Evolutionary conservation across 2,329 filamentous ascomycete genomes (phyloP).

Genomic region (Leptographium galeiforme): DNA sequence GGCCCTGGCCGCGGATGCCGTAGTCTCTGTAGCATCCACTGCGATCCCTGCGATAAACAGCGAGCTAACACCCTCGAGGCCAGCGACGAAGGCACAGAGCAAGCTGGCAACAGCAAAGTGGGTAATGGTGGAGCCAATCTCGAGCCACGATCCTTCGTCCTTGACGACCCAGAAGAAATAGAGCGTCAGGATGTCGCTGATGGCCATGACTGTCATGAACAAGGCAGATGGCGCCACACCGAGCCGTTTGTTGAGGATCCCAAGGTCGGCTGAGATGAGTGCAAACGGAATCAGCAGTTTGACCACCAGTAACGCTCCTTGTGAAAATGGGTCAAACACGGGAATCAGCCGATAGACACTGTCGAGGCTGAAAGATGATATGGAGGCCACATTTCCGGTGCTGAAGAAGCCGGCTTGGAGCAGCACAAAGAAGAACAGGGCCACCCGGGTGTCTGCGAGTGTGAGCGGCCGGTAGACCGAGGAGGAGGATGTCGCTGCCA

Average conservation of each 20-base stretch:
- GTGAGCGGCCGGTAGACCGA: constrained; percentile 49
- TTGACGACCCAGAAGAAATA: constrained; percentile 97
- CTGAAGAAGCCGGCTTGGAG: constrained; percentile 94
- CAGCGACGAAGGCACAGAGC: constrained; percentile 81
- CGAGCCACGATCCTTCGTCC: constrained; percentile 92
- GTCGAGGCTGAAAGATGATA: constrained; percentile 88
- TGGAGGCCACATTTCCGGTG: constrained; percentile 87
- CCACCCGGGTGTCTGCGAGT: constrained; percentile 73
- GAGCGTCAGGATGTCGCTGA: constrained; percentile 81
- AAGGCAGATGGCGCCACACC: constrained; percentile 77
- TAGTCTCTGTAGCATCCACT: constrained; percentile 25
- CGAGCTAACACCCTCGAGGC: constrained; percentile 73
- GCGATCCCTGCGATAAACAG: constrained; percentile 70
- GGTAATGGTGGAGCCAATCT: constrained; percentile 93
- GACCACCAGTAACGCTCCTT: constrained; percentile 72
- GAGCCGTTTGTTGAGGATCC: constrained; percentile 73
- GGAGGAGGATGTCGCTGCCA: neutral
- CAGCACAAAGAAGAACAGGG: constrained; percentile 89
- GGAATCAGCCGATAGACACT: constrained; percentile 79
- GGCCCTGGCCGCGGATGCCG: neutral
- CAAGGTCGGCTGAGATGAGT: constrained; percentile 84
- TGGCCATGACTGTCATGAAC: constrained; percentile 88
- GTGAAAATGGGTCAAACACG: constrained; percentile 85
- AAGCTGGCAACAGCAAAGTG: constrained; percentile 89
- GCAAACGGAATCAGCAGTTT: constrained; percentile 92